Conservation (phyloP, 768 basidiomycete genomes). For the Amanita rimosa region DNA sequence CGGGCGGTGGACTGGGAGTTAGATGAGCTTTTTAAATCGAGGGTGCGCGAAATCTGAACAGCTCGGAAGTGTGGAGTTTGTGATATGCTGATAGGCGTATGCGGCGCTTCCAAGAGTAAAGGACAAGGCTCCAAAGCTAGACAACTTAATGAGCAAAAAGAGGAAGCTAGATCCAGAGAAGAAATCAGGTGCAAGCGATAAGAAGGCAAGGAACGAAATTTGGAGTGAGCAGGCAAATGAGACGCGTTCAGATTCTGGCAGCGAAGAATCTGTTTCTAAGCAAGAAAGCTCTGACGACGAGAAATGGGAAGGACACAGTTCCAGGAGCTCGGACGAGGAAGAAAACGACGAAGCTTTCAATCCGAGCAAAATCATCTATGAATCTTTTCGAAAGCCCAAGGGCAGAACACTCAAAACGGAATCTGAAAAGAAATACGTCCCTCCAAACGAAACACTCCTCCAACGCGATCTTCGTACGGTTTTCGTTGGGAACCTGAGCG, state of each 20-base stretch:
- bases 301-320: constrained; percentile 6
- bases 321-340: constrained; percentile 10
- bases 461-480: constrained; percentile 75
- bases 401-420: background rate
- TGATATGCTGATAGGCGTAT: background rate
- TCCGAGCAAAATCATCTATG: constrained; percentile 42
- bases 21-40: constrained; percentile 3
- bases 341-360: constrained; percentile 9
- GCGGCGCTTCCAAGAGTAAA: background rate
- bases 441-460: constrained; percentile 59
- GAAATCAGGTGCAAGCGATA: background rate
- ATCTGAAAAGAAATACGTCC: constrained; percentile 36
- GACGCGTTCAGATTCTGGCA: background rate
- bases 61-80: background rate
- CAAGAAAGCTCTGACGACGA: background rate
- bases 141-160: background rate
- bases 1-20: constrained; percentile 1
- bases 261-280: background rate
- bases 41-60: background rate
- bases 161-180: background rate
- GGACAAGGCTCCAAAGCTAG: background rate
- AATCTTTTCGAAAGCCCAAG: constrained; percentile 34
- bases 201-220: background rate
- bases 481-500: constrained; percentile 83
- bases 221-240: background rate